phyloP scores from a whole-genome alignment of 192 early-diverging fungal genomes.

The Entomortierella chlamydospora region DNA sequence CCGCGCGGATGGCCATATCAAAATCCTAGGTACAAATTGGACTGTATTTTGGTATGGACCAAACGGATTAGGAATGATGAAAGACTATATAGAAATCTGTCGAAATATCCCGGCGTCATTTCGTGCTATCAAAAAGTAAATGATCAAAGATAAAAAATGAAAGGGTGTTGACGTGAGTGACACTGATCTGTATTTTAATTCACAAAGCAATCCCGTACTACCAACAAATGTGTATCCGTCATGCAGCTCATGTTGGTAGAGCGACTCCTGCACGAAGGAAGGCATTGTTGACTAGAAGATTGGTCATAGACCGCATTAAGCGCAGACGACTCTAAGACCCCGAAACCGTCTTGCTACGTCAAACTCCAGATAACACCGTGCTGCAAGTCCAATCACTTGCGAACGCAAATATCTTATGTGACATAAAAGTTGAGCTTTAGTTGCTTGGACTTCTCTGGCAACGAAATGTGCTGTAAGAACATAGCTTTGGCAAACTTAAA shows the following conservation, averaged over 20 bases:
- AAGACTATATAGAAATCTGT: constrained; percentile 62
- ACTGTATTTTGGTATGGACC: constrained; percentile 89
- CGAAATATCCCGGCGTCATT: constrained; percentile 70
- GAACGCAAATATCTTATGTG: too few relatives aligned
- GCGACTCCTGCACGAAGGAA: constrained; percentile 6
- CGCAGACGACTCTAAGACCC: neutral
- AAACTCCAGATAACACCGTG: too few relatives aligned
- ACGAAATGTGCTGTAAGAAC: too few relatives aligned
- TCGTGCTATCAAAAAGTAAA: constrained; percentile 20
- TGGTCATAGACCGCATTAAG: neutral
- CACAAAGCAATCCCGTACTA: neutral
- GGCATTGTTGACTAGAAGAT: neutral
- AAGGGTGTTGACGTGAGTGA: too few relatives aligned
- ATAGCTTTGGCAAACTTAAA: too few relatives aligned
- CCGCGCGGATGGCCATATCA: constrained; percentile 80
- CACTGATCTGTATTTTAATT: constrained; percentile 1
- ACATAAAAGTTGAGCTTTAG: too few relatives aligned
- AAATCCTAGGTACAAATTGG: constrained; percentile 78
- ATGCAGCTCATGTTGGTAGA: constrained; percentile 5
- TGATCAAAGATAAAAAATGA: neutral
- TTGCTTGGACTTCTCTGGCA: too few relatives aligned
- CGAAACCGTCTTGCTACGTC: too few relatives aligned
- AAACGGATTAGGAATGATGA: constrained; percentile 54
- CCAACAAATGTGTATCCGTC: constrained; percentile 10
- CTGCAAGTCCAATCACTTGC: too few relatives aligned